Base-by-base conservation (phyloP, 139 green algal species). In the Pseudopediastrum boryanum region DNA sequence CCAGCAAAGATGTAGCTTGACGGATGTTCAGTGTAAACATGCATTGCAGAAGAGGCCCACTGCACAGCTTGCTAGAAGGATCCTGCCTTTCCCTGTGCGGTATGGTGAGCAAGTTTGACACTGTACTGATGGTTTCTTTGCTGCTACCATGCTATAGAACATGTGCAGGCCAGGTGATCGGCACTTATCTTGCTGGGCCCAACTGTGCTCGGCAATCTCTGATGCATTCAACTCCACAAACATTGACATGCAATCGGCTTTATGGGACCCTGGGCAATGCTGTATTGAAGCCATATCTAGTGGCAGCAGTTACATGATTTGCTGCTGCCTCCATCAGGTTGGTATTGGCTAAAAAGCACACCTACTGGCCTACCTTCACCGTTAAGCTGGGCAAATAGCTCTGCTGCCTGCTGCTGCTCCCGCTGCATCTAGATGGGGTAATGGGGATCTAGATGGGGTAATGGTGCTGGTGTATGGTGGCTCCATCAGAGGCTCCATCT, bases 391-490 rank as follows among this genome's bases (percentile, higher is more conserved):
- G n/a, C n/a, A n/a, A n/a, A n/a, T n/a, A n/a, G n/a, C n/a, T n/a
- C n/a, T n/a, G n/a, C n/a, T 58, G 48, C 48, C 21, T n/a, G 16
- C 21, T 16, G 48, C 21, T 58, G 16, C 16, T 58, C 16, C 21
- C 48, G 19, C 48, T 58, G 48, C 16, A 21, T 58, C 21, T 58
- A 21, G 21, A 16, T 21, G 48, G 48, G 19, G 19, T 58, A 21
- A 16, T n/a, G 48, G 48, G 16, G 48, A 58, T 58, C 71, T 41
- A 62, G 73, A 29, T 48, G 51, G 56, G 42, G 67, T 77, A 25
- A 10, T 67, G 31, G 9, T 71, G 12, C 43, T 51, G 33, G 1
- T 82, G 33, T n/a, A 54, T 29, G 39, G 51, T n/a, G n/a, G n/a
- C n/a, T n/a, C n/a, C n/a, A n/a, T n/a, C n/a, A n/a, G n/a, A n/a